Base-by-base conservation (phyloP, 176 grass and related monocot genomes). In the Chloris gayana region DNA sequence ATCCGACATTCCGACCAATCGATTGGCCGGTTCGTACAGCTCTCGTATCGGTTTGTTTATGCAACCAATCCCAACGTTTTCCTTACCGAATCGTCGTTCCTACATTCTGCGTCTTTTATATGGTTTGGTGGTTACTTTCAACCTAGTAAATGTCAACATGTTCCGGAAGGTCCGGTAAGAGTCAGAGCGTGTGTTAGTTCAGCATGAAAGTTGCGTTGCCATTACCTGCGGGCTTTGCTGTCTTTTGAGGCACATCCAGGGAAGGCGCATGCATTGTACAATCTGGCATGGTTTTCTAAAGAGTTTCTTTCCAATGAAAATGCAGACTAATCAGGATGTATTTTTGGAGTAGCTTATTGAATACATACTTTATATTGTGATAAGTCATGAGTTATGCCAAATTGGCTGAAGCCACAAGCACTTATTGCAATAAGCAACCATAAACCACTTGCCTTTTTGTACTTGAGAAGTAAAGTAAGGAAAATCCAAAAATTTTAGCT, bases 11-110 rank as follows among this genome's bases (percentile, higher is more conserved):
- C 57, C 17, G 24, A 64, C 45, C 68, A 57, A 66, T 79, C 67
- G 1, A 66, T 79, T 73, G 58, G 75, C 21, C 22, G 33, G 5
- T 56, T 74, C 22, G 80, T 47, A 59, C 70, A 50, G 19, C 56
- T 47, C 21, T 19, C 19, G 35, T 6, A 41, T 49, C 11, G 24
- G 22, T 21, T 72, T 37, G 26, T 84, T 77, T 59, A 61, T 71
- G 24, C 9, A 38, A 75, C 50, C 72, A 84, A 69, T 58, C 63
- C 38, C 35, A 70, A 70, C 38, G 73, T 60, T 84, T 77, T 77
- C 15, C 14, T 70, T 61, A 29, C 64, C 39, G 19, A 37, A n/a
- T 17, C 18, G 9, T 12, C 68, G 35, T 61, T 29, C 41, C 32
- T 18, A 17, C n/a, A 26, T 50, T 45, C 1, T n/a, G 38, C 1